phyloP scores from a whole-genome alignment of 2,329 filamentous ascomycete genomes.

The Penicillium janthinellum region DNA sequence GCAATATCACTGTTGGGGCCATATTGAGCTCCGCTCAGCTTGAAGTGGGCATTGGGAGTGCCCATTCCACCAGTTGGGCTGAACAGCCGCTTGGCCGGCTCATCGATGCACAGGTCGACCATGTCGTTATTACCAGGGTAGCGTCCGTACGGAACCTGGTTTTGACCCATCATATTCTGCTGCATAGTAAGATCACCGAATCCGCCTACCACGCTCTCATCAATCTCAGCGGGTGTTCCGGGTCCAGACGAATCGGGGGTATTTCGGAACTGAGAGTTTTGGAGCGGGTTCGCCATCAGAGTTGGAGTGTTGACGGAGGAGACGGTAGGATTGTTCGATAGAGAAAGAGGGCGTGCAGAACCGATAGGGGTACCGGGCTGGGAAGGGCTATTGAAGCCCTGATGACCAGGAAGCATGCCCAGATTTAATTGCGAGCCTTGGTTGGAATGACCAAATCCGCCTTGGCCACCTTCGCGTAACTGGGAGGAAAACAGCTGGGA shows the following conservation, averaged over 20 bases:
- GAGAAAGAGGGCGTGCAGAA: slow-evolving; percentile 66
- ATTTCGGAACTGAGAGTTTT: slow-evolving; percentile 55
- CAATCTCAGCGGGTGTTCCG: slow-evolving; percentile 71
- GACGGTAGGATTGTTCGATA: slow-evolving; percentile 92
- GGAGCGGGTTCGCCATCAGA: slow-evolving; percentile 73
- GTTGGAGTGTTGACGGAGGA: slow-evolving; percentile 97
- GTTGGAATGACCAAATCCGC: slow-evolving; percentile 59
- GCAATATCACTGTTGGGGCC: slow-evolving; percentile 75
- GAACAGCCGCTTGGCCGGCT: slow-evolving; percentile 90
- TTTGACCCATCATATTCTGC: slow-evolving; percentile 46
- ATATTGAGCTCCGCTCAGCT: slow-evolving; percentile 74
- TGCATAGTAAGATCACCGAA: slow-evolving; percentile 64
- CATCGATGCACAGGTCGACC: slow-evolving; percentile 74
- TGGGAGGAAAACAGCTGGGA: slow-evolving; percentile 55
- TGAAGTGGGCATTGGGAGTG: slow-evolving; percentile 70
- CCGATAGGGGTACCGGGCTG: slow-evolving; percentile 83
- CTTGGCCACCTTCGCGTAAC: slow-evolving; percentile 69
- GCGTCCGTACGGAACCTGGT: slow-evolving; percentile 42
- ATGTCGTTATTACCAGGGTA: slow-evolving; percentile 52
- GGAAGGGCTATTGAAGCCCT: slow-evolving; percentile 75
- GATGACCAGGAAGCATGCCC: slow-evolving; percentile 72
- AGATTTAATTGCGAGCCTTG: slow-evolving; percentile 73
- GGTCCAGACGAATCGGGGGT: slow-evolving; percentile 69
- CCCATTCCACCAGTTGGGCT: slow-evolving; percentile 75
- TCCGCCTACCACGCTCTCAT: slow-evolving; percentile 69